Evolutionary conservation across 805 yeast genomes (phyloP).

Genomic region (Barnettozyma sucrosica): DNA sequence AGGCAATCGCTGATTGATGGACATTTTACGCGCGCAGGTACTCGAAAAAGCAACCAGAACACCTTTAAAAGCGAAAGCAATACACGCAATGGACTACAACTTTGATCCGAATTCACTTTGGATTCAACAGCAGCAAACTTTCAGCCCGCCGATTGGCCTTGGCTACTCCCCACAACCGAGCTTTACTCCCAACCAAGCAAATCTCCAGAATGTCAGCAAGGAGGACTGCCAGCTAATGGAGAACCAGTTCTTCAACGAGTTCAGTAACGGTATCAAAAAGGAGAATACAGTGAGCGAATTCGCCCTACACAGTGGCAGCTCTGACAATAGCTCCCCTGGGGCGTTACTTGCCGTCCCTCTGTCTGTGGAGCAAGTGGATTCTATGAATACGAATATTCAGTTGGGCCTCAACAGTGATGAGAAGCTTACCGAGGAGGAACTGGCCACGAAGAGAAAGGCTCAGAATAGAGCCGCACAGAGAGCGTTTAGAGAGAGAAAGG

Average conservation of each 20-base stretch:
- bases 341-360: slow-evolving; percentile 6
- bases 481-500: slow-evolving; percentile 93
- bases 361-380: slow-evolving; percentile 31
- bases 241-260: slow-evolving; percentile 9
- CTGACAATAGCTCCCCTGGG: slow-evolving; percentile 21
- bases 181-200: slow-evolving; percentile 3
- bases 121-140: not conserved
- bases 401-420: slow-evolving; percentile 53
- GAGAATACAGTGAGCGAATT: slow-evolving; percentile 1
- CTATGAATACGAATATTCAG: slow-evolving; percentile 63
- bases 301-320: slow-evolving; percentile 8
- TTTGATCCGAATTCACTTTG: slow-evolving; percentile 1
- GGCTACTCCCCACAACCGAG: slow-evolving; percentile 4
- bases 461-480: slow-evolving; percentile 97
- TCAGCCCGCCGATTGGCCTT: not conserved
- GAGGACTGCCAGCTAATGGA: slow-evolving; percentile 21
- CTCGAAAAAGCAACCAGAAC: not conserved
- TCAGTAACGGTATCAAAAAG: slow-evolving; percentile 8
- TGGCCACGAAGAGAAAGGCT: slow-evolving; percentile 63
- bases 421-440: slow-evolving; percentile 57
- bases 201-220: slow-evolving; percentile 9
- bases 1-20: too few relatives aligned
- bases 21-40: too few relatives aligned
- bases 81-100: not conserved
- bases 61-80: too few relatives aligned